Evolutionary conservation across 129 eudicot genomes (phyloP), one percentile per base, ranked within the genome.

Genomic region (Ambrosia artemisiifolia): DNA sequence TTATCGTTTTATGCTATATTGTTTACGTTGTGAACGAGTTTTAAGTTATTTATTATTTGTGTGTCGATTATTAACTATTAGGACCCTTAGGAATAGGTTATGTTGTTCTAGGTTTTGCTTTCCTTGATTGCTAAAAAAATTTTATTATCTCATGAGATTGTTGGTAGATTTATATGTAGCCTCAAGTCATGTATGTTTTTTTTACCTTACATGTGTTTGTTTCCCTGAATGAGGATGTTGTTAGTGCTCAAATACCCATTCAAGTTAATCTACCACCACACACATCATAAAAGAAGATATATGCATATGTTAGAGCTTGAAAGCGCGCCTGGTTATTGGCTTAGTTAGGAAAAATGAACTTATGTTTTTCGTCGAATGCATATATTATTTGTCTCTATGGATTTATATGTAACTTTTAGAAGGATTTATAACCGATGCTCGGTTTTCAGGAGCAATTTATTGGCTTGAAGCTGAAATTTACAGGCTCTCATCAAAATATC

Each of bases 101-200:
- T 68, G 47, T 60, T 44, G 47, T 32, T 60, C 4, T 72, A 72
- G 32, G 34, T 59, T 72, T n/a, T 42, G 66, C 0, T 17, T 44
- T 59, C 44, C 5, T 20, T 42, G 33, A 59, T 42, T 34, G 16
- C 55, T 14, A n/a, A 28, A 14, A 8, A 44, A 44, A 10, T 11
- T n/a, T 59, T 30, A 60, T n/a, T n/a, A 57, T 20, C 4, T 56
- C 28, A 14, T 24, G 32, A 42, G n/a, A n/a, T n/a, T n/a, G n/a
- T n/a, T n/a, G n/a, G n/a, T n/a, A 18, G 60, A 54, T 54, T 9
- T 54, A 54, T 18, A 7, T 18, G 12, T 53, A 20, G 60, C 30
- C 30, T 18, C 30, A 54, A 19, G 60, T 18, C 30, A 10, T 54
- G 18, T 54, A 12, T 30, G 18, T 54, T 17, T 54, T 54, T 50